A percentile compares a stretch with the other conserved stretches of the same genome.
These are phyloP conservation scores for Fonsecaea multimorphosa DNA, from an alignment of 2,329 filamentous ascomycete genomes.

Conservation along the genomic window DNA sequence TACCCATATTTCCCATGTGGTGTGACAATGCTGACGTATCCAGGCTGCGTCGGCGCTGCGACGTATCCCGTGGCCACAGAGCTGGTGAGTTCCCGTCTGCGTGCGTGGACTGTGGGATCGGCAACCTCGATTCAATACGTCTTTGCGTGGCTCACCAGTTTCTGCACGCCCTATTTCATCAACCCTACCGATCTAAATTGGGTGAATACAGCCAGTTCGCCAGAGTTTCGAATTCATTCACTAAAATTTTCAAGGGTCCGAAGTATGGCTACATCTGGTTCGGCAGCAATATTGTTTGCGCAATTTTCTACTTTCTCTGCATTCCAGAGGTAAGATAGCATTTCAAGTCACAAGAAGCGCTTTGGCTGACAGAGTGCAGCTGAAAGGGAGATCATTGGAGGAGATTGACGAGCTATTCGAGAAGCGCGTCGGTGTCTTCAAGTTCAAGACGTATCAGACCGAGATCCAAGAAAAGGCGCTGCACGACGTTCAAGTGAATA, in stretches of 20 bases:
- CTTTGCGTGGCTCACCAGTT: slow-evolving; percentile 46
- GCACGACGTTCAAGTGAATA: slow-evolving; percentile 17
- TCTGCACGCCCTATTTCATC: slow-evolving; percentile 50
- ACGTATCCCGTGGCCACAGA: slow-evolving; percentile 44
- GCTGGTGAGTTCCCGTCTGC: slow-evolving; percentile 42
- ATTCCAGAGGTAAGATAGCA: slow-evolving; percentile 14
- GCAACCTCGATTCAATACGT: slow-evolving; percentile 46
- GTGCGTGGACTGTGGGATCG: slow-evolving; percentile 46
- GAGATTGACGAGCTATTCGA: slow-evolving; percentile 23
- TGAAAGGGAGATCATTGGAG: slow-evolving; percentile 17
- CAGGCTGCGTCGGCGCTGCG: slow-evolving; percentile 44
- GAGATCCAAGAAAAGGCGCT: slow-evolving; percentile 20
- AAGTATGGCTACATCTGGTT: slow-evolving; percentile 21
- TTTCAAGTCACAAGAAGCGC: no score
- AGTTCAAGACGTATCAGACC: slow-evolving; percentile 20
- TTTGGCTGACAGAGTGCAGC: slow-evolving; percentile 6
- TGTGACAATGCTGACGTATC: background rate
- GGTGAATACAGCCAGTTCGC: slow-evolving; percentile 35
- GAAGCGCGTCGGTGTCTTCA: slow-evolving; percentile 14
- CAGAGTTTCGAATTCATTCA: background rate
- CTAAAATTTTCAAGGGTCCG: background rate
- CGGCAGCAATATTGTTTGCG: slow-evolving; percentile 12
- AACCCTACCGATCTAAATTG: slow-evolving; percentile 47
- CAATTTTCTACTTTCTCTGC: slow-evolving; percentile 18
- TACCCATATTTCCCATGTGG: background rate